Conservation (phyloP, 495 filamentous ascomycete species). For the Aspergillus saccharolyticus region DNA sequence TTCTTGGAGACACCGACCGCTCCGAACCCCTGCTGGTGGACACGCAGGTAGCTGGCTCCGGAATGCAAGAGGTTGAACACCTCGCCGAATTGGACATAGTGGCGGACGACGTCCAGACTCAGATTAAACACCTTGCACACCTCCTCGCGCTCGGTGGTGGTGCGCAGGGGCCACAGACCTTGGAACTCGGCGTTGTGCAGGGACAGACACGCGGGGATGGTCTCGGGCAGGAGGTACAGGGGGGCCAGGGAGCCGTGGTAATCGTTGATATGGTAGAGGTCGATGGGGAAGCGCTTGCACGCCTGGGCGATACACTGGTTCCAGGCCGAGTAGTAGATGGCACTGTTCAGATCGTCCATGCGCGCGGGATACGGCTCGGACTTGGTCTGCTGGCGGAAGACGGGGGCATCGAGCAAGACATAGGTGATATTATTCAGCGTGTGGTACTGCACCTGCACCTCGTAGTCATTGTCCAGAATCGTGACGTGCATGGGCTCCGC, state of each 20-base stretch:
- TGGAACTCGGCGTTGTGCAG: constrained; percentile 71
- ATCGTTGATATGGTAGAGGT: constrained; percentile 77
- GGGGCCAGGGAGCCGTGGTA: constrained; percentile 71
- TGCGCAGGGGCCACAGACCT: constrained; percentile 68
- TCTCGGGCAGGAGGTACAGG: constrained; percentile 61
- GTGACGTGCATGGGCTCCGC: constrained; percentile 61
- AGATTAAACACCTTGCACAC: constrained; percentile 67
- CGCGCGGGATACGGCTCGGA: constrained; percentile 63
- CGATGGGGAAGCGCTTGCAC: constrained; percentile 54
- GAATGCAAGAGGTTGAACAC: constrained; percentile 71
- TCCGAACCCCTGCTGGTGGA: constrained; percentile 69
- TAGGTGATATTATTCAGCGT: constrained; percentile 63
- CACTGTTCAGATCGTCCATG: constrained; percentile 68
- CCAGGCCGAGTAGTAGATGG: constrained; percentile 69
- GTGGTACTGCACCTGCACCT: constrained; percentile 63
- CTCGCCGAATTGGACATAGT: constrained; percentile 56
- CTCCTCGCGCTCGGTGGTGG: constrained; percentile 57
- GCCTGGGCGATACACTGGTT: constrained; percentile 64
- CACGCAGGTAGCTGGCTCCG: constrained; percentile 63
- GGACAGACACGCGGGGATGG: constrained; percentile 41
- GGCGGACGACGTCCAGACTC: constrained; percentile 33
- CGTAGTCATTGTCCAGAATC: constrained; percentile 57
- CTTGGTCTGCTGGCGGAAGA: constrained; percentile 64
- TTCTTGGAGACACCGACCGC: constrained; percentile 71
- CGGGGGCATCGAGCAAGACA: constrained; percentile 62